phyloP scores from a whole-genome alignment of 2,329 filamentous ascomycete species.

The Sporothrix inflata region DNA sequence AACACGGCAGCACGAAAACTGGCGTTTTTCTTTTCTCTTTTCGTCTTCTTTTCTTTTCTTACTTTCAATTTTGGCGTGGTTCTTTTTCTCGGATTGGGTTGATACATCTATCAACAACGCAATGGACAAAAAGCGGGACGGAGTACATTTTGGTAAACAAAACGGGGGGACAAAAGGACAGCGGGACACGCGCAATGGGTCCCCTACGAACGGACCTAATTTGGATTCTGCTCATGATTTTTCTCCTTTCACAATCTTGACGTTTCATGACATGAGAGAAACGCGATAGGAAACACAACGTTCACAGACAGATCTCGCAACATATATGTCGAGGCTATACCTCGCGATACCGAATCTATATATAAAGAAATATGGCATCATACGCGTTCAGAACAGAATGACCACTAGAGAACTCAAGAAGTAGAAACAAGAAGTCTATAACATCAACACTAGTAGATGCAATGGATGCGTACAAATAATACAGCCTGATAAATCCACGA shows the following conservation, averaged over 20 bases:
- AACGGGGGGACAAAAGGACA: background rate
- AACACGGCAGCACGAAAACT: background rate
- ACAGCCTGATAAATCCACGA: conserved; percentile 6
- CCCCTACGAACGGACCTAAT: background rate
- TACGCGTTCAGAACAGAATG: background rate
- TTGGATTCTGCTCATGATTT: background rate
- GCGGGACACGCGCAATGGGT: background rate
- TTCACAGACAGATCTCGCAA: background rate
- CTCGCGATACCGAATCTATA: background rate
- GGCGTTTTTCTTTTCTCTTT: background rate
- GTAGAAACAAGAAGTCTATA: background rate
- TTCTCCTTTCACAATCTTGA: background rate
- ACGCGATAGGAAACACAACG: background rate
- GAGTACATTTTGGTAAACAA: conserved; percentile 8
- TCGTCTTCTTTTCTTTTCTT: background rate
- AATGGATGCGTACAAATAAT: background rate
- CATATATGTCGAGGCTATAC: background rate
- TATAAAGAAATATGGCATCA: background rate
- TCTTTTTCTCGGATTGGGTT: background rate
- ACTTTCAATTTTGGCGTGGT: background rate
- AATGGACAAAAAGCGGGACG: background rate
- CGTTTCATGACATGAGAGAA: background rate
- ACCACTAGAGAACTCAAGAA: no score
- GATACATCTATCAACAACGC: background rate
- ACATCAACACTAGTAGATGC: background rate